A percentile compares a stretch with the other conserved stretches of the same genome.
These are phyloP conservation scores for Sporothrix phasma DNA, from an alignment of 2,329 filamentous ascomycete species.

Conservation along the genomic window DNA sequence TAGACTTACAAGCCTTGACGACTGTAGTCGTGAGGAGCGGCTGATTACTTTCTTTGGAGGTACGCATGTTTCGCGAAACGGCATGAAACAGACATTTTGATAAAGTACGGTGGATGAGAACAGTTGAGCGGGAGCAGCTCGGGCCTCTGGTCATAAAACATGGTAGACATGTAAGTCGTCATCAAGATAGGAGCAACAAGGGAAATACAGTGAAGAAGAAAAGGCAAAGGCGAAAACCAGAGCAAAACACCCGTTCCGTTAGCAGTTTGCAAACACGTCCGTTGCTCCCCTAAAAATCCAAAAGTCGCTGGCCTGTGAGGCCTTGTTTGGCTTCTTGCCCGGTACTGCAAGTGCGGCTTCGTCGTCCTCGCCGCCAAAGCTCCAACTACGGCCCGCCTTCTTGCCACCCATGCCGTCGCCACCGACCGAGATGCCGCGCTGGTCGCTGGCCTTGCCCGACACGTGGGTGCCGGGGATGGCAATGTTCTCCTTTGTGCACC, in stretches of 20 bases:
- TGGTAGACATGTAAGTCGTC: constrained; percentile 8
- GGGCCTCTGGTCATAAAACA: background rate
- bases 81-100: background rate
- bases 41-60: too few relatives aligned
- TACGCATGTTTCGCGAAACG: background rate
- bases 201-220: constrained; percentile 6
- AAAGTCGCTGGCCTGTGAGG: constrained; percentile 31
- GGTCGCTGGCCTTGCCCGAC: constrained; percentile 15
- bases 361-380: constrained; percentile 41
- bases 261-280: background rate
- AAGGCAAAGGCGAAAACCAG: background rate
- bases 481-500: constrained; percentile 40
- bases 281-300: constrained; percentile 36
- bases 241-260: background rate
- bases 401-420: constrained; percentile 59
- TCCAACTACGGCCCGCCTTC: constrained; percentile 47
- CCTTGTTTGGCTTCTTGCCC: constrained; percentile 31
- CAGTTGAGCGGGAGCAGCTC: background rate
- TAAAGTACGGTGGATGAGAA: background rate
- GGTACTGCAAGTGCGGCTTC: constrained; percentile 32
- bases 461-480: constrained; percentile 25
- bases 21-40: too few relatives aligned
- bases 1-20: background rate
- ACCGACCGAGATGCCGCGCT: constrained; percentile 37
- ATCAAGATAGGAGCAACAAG: constrained; percentile 8